Evolutionary conservation across 805 yeast genomes (phyloP).

Genomic region (Suhomyces sp.): DNA sequence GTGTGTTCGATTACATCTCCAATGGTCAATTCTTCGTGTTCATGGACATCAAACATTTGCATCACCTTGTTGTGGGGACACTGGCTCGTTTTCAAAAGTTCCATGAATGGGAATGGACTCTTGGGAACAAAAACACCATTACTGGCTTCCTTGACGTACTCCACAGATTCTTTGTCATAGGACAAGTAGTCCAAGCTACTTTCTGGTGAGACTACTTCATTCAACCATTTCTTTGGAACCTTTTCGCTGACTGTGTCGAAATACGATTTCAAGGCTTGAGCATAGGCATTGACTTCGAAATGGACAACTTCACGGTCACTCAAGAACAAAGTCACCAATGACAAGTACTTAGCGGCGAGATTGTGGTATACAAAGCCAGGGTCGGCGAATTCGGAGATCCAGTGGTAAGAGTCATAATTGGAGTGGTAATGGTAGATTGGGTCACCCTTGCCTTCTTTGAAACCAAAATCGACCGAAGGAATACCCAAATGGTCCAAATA

Average conservation of each 20-base stretch:
- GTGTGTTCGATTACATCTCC: constrained; percentile 22
- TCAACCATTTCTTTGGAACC: constrained; percentile 36
- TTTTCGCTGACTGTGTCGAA: constrained; percentile 28
- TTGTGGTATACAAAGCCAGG: constrained; percentile 53
- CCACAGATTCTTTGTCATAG: constrained; percentile 12
- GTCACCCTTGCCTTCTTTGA: constrained; percentile 35
- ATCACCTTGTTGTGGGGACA: constrained; percentile 11
- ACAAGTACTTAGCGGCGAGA: constrained; percentile 56
- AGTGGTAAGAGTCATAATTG: constrained; percentile 53
- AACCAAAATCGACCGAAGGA: constrained; percentile 55
- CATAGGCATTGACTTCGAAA: constrained; percentile 46
- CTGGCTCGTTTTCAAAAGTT: constrained; percentile 9
- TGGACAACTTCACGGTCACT: constrained; percentile 57
- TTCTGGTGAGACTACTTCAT: constrained; percentile 14
- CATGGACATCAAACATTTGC: not conserved
- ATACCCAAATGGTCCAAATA: constrained; percentile 68
- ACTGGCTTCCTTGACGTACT: constrained; percentile 14
- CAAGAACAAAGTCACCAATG: constrained; percentile 51
- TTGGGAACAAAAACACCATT: constrained; percentile 16
- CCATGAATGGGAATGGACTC: constrained; percentile 17
- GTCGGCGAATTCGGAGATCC: constrained; percentile 54
- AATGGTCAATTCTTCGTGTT: constrained; percentile 20
- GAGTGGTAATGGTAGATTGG: constrained; percentile 59
- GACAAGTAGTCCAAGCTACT: constrained; percentile 14
- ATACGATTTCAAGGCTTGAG: constrained; percentile 37